Evolutionary conservation across 2,329 filamentous ascomycete genomes (phyloP).

Genomic region (Ceratocystis alfenasii): DNA sequence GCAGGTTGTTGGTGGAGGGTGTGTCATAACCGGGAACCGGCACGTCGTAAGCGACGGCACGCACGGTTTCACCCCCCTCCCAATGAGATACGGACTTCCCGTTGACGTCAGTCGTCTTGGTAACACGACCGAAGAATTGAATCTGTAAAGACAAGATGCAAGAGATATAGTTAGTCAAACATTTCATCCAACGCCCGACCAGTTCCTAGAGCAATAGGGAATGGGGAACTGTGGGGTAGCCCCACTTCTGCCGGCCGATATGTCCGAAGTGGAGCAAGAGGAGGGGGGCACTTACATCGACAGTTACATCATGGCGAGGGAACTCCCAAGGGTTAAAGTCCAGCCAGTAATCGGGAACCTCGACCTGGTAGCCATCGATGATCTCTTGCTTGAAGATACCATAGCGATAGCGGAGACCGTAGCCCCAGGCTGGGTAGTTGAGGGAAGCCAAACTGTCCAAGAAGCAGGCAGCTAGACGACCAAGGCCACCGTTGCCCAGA

Average conservation of each 20-base stretch:
- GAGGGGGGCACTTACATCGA: constrained; percentile 51
- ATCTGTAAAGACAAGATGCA: constrained; percentile 37
- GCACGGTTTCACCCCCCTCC: constrained; percentile 88
- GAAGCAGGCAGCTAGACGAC: constrained; percentile 90
- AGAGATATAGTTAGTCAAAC: background rate
- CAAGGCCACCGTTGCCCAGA: constrained; percentile 88
- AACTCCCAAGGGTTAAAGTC: constrained; percentile 99
- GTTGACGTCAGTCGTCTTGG: constrained; percentile 59
- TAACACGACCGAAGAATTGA: constrained; percentile 85
- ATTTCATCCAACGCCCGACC: background rate
- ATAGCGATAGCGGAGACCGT: constrained; percentile 88
- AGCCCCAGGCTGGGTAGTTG: constrained; percentile 95
- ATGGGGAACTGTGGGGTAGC: background rate
- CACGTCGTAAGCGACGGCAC: constrained; percentile 87
- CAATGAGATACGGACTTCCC: constrained; percentile 67
- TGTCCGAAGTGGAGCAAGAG: background rate
- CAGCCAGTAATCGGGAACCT: constrained; percentile 97
- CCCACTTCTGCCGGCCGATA: background rate
- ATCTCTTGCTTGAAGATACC: constrained; percentile 99
- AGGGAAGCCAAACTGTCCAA: constrained; percentile 89
- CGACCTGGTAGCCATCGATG: constrained; percentile 92
- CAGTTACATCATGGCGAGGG: constrained; percentile 83
- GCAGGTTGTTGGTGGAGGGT: constrained; percentile 85
- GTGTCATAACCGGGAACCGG: constrained; percentile 84
- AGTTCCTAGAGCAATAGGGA: no score